A percentile compares a stretch with the other conserved stretches of the same genome.
These are phyloP conservation scores for Lepraria neglecta DNA, from an alignment of 495 filamentous ascomycete genomes.

Conservation along the genomic window DNA sequence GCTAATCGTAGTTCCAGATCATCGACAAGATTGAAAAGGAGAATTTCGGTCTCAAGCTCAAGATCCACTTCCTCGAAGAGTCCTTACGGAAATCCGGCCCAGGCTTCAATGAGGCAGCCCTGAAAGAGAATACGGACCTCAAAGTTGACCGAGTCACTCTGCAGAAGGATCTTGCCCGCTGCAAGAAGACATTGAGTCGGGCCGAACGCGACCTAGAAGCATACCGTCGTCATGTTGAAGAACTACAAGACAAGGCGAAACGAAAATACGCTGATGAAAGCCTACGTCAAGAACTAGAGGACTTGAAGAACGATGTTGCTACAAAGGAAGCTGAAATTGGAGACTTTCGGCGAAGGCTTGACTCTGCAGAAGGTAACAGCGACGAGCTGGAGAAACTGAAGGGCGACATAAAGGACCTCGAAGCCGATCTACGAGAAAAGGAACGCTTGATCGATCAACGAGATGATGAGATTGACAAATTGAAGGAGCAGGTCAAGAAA, in stretches of 20 bases:
- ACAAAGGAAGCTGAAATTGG: conserved; percentile 48
- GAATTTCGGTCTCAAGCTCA: conserved; percentile 95
- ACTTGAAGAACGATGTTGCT: conserved; percentile 54
- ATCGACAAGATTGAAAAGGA: conserved; percentile 92
- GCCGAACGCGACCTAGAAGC: conserved; percentile 77
- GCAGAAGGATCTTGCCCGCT: conserved; percentile 74
- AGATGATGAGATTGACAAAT: conserved; percentile 57
- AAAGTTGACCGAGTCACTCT: conserved; percentile 86
- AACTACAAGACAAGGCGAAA: conserved; percentile 71
- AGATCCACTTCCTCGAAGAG: conserved; percentile 94
- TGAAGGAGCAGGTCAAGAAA: conserved; percentile 50
- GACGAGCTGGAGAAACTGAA: conserved; percentile 57
- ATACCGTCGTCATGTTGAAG: conserved; percentile 69
- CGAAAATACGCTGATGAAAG: conserved; percentile 63
- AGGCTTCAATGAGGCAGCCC: conserved; percentile 73
- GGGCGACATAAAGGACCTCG: conserved; percentile 62
- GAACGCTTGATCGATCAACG: conserved; percentile 58
- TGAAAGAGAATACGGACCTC: conserved; percentile 91
- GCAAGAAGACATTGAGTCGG: conserved; percentile 67
- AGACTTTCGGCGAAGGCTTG: conserved; percentile 41
- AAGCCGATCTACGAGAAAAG: conserved; percentile 58
- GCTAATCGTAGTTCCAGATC: conserved; percentile 39
- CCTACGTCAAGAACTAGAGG: conserved; percentile 53
- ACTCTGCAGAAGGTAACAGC: conserved; percentile 42
- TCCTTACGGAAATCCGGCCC: conserved; percentile 77